Percentiles rank a stretch among this genome's conserved stretches.
Evolutionary conservation across 2,329 filamentous ascomycete genomes (phyloP).

Genomic region (Trichophyton benhamiae): DNA sequence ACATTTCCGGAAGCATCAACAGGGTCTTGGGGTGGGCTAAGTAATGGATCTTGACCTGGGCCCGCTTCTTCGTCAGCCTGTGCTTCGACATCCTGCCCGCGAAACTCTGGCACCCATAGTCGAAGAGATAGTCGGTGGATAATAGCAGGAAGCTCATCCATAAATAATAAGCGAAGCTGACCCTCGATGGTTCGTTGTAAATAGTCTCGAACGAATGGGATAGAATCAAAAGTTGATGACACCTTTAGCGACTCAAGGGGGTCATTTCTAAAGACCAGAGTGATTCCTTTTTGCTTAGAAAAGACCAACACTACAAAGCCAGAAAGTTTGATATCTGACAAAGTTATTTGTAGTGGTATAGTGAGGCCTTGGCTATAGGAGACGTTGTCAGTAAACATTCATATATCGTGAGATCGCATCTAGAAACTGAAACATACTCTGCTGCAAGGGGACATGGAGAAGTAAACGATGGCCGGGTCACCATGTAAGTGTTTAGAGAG

Average conservation of each 20-base stretch:
- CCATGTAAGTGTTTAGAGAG: constrained; percentile 88
- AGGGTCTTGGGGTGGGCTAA: constrained; percentile 67
- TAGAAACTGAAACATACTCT: constrained; percentile 34
- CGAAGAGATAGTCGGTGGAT: constrained; percentile 84
- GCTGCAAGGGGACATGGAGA: constrained; percentile 87
- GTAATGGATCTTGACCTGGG: constrained; percentile 62
- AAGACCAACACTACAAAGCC: constrained; percentile 97
- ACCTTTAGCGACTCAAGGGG: constrained; percentile 96
- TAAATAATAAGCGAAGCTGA: constrained; percentile 84
- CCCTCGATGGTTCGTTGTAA: constrained; percentile 91
- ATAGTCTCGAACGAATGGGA: constrained; percentile 95
- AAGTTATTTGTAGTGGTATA: constrained; percentile 91
- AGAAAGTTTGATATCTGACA: constrained; percentile 90
- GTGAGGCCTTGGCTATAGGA: constrained; percentile 60
- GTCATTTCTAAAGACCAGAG: constrained; percentile 94
- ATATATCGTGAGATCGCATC: not conserved
- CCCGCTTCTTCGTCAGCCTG: constrained; percentile 37
- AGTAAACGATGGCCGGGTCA: constrained; percentile 80
- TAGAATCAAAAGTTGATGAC: constrained; percentile 96
- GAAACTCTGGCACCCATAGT: constrained; percentile 80
- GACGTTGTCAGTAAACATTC: constrained; percentile 7
- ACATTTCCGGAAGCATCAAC: constrained; percentile 70
- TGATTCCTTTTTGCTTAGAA: constrained; percentile 92
- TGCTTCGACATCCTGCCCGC: constrained; percentile 42
- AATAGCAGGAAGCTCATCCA: constrained; percentile 94